Evolutionary conservation across 306 rosid genomes (phyloP).

Genomic region (Pyrus bretschneideri): DNA sequence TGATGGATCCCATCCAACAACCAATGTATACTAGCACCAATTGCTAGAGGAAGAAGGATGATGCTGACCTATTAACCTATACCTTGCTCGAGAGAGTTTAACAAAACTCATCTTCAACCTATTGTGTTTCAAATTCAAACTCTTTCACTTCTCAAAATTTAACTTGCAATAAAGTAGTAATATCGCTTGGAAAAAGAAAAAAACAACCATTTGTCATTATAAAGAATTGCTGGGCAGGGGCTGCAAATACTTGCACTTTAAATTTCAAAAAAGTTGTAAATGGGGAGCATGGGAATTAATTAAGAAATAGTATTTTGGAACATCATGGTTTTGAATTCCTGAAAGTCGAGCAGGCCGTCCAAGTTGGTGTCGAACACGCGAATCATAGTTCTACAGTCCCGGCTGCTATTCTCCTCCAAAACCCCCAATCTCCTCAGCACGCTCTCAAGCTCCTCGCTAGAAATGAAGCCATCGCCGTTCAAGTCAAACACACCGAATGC

Average conservation of each 20-base stretch:
- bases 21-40: neutral
- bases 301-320: slow-evolving; percentile 30
- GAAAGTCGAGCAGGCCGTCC: slow-evolving; percentile 74
- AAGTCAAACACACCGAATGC: slow-evolving; percentile 74
- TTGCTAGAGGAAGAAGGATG: no score
- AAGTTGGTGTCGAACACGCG: slow-evolving; percentile 48
- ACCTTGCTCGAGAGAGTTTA: no score
- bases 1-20: neutral
- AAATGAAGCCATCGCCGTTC: slow-evolving; percentile 76
- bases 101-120: no score
- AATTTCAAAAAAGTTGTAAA: neutral
- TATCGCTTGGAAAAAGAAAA: no score
- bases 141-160: no score
- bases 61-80: no score
- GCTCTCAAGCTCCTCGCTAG: slow-evolving; percentile 48
- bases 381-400: slow-evolving; percentile 57
- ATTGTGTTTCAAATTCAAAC: no score
- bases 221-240: neutral
- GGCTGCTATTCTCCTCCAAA: slow-evolving; percentile 38
- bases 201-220: neutral
- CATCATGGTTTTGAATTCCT: slow-evolving; percentile 89
- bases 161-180: no score
- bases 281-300: neutral
- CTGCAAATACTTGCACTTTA: neutral
- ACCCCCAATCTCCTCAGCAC: slow-evolving; percentile 55